phyloP scores from a whole-genome alignment of 176 grass and related monocot genomes.

The Carex kokanica region DNA sequence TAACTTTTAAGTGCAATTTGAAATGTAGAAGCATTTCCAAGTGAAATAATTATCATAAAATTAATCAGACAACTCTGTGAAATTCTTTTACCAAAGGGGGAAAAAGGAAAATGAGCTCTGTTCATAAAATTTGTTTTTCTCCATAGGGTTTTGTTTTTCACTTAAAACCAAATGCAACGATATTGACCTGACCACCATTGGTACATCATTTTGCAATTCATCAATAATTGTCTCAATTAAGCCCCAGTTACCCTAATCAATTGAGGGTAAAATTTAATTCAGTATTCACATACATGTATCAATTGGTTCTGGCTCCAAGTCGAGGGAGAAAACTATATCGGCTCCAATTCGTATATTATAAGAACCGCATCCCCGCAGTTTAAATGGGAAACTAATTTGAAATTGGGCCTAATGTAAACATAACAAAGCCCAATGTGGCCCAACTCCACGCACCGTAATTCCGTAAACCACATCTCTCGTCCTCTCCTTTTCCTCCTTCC shows the following conservation, averaged over 20 bases:
- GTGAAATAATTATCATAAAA: not conserved
- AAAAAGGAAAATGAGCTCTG: no score
- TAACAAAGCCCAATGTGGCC: not conserved
- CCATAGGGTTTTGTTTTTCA: not conserved
- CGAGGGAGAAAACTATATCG: conserved; percentile 75
- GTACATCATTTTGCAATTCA: not conserved
- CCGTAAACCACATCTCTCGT: not conserved
- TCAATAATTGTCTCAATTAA: not conserved
- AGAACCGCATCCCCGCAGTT: no score
- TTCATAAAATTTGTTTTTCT: not conserved
- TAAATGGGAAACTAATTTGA: not conserved
- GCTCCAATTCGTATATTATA: conserved; percentile 20
- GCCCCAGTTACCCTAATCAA: not conserved
- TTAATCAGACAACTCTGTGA: not conserved
- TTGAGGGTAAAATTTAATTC: not conserved
- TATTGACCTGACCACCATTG: not conserved
- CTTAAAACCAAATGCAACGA: not conserved
- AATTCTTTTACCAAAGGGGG: no score
- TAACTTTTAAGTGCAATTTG: not conserved
- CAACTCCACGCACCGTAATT: not conserved
- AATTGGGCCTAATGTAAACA: not conserved
- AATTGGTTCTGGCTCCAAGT: conserved; percentile 87
- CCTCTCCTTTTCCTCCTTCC: not conserved
- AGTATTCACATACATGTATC: conserved; percentile 45
- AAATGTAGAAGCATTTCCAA: not conserved